Evolutionary conservation across 768 basidiomycete species (phyloP).

Genomic region (Epithele typhae): DNA sequence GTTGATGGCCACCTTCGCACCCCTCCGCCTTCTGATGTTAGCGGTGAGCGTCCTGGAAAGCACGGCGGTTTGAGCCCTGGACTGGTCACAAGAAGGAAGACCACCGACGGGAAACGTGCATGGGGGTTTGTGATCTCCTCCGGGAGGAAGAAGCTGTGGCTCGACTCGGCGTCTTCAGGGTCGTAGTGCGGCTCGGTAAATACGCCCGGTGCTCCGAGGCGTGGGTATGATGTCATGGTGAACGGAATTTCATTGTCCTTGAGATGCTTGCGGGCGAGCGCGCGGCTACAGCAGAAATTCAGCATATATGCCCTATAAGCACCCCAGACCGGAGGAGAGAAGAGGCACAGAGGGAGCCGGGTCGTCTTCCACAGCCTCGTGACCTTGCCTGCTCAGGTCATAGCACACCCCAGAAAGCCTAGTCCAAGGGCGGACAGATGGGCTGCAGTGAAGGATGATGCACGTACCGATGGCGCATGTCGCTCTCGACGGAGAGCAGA

Average conservation of each 20-base stretch:
- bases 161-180: constrained; percentile 73
- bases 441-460: not conserved
- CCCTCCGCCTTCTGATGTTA: constrained; percentile 87
- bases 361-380: too few species aligned
- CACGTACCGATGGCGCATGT: constrained; percentile 91
- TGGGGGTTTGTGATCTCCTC: constrained; percentile 97
- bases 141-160: constrained; percentile 91
- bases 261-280: constrained; percentile 78
- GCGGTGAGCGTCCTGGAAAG: constrained; percentile 84
- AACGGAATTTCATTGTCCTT: constrained; percentile 84
- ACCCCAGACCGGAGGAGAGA: too few species aligned
- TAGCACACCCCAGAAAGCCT: not conserved
- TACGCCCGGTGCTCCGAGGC: constrained; percentile 80
- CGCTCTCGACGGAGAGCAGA: constrained; percentile 83
- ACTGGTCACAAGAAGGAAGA: constrained; percentile 12
- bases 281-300: constrained; percentile 71
- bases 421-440: constrained; percentile 16
- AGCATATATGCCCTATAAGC: too few species aligned
- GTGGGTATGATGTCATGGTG: constrained; percentile 94
- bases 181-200: constrained; percentile 90
- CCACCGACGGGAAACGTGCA: constrained; percentile 91
- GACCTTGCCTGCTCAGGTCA: not conserved
- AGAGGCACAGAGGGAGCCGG: too few species aligned
- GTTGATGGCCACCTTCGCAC: constrained; percentile 94
- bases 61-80: constrained; percentile 13